These are phyloP conservation scores for Pestalotiopsis sp. DNA, from an alignment of 2,329 filamentous ascomycete genomes.

Conservation along the genomic window DNA sequence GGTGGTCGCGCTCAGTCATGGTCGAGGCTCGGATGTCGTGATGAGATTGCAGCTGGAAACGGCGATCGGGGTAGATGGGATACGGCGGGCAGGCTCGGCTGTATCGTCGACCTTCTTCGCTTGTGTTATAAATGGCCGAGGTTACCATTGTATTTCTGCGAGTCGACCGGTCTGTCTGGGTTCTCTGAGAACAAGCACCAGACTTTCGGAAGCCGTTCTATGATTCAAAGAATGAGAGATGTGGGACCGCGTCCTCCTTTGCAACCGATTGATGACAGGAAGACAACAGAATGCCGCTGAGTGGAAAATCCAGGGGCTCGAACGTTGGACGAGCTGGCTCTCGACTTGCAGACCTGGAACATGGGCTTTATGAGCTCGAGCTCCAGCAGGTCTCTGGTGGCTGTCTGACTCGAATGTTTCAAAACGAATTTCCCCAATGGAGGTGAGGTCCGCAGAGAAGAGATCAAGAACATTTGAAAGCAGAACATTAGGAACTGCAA, in stretches of 20 bases:
- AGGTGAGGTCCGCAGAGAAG: constrained; percentile 30
- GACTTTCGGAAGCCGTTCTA: constrained; percentile 13
- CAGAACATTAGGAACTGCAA: constrained; percentile 28
- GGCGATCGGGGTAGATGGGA: constrained; percentile 38
- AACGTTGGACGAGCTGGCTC: constrained; percentile 14
- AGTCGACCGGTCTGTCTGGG: constrained; percentile 10
- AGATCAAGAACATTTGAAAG: constrained; percentile 11
- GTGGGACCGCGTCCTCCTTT: constrained; percentile 27
- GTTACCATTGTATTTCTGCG: constrained; percentile 41
- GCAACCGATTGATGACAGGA: constrained; percentile 24
- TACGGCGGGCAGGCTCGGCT: constrained; percentile 41
- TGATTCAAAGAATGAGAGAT: constrained; percentile 17
- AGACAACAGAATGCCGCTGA: constrained; percentile 14
- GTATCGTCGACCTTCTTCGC: constrained; percentile 41
- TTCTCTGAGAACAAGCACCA: not conserved
- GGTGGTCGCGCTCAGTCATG: constrained; percentile 41
- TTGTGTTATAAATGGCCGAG: constrained; percentile 39
- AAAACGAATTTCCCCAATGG: constrained; percentile 26
- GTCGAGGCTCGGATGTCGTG: constrained; percentile 38
- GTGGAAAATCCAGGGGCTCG: constrained; percentile 16
- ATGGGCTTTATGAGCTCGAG: constrained; percentile 29
- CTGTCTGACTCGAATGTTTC: constrained; percentile 38
- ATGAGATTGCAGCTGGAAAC: constrained; percentile 38
- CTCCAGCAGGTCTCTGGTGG: constrained; percentile 27
- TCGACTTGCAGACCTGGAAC: constrained; percentile 23